These are phyloP conservation scores for Lunularia cruciata DNA, from an alignment of 225 moss, liverwort and hornwort genomes.

Conservation along the genomic window DNA sequence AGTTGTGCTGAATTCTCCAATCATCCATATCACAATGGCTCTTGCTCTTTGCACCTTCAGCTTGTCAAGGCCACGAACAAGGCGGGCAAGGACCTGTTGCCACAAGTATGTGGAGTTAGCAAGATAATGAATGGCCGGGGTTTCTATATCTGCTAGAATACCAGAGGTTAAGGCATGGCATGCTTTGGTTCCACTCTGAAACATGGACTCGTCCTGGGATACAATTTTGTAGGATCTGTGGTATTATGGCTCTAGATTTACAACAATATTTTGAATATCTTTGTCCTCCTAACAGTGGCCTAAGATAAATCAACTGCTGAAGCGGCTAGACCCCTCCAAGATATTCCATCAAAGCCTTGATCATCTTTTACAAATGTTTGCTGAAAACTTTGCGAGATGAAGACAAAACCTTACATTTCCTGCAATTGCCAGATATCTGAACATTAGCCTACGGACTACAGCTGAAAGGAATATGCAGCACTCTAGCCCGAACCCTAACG, in stretches of 20 bases:
- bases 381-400: not conserved
- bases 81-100: constrained; percentile 75
- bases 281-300: too few species aligned
- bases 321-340: too few species aligned
- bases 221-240: too few species aligned
- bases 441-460: not conserved
- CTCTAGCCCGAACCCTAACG: not conserved
- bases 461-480: not conserved
- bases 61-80: constrained; percentile 81
- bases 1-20: constrained; percentile 72
- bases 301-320: too few species aligned
- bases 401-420: too few species aligned
- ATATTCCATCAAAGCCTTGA: too few species aligned
- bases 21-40: constrained; percentile 90
- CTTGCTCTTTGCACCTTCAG: constrained; percentile 86
- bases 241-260: too few species aligned
- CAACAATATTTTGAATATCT: too few species aligned
- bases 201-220: too few species aligned
- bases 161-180: too few species aligned
- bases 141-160: not conserved
- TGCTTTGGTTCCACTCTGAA: too few species aligned
- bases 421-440: not conserved
- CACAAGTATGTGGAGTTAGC: not conserved
- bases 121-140: not conserved
- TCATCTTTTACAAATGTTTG: not conserved